Base-by-base conservation (phyloP, 208 protist genomes). In the Acanthamoeba castellanii region DNA sequence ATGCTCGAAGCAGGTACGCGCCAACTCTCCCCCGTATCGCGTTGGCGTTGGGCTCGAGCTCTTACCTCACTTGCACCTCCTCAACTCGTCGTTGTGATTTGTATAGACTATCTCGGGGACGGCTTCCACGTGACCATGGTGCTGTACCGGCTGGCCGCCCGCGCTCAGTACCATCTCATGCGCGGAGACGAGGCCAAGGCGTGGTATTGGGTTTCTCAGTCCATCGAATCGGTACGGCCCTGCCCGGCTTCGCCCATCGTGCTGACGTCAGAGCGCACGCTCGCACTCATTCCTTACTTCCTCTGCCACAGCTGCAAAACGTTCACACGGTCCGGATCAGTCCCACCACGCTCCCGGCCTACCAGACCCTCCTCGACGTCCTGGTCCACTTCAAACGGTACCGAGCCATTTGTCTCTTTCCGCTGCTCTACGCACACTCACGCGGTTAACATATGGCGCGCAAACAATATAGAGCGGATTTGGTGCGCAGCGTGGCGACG, bases 321-420 rank as follows among this genome's bases (percentile, higher is more conserved):
- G 13, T 11, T 9, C 25, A 84, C 37, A 42, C 42, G 52, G 8
- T 20, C 6, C 42, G 42, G 13, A 32, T 88, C 2, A 64, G 81
- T 30, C 81, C 81, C 11, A 88, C 81, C 13, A 88, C 81, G 25
- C 13, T 88, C 14, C 81, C 81, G 9, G 81, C 81, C 50, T 88
- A 64, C 50, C 81, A 88, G 27, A 64, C 81, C 27, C 50, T 88
- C 50, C 22, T 61, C 30, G 81, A 88, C 30, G n/a, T 88, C 14
- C 47, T 88, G 52, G 50, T 88, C 52, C 81, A 64, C 27, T 88
- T 88, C 81, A 88, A 88, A 50, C 45, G 50, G 81, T 64, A 88
- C 14, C 30, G 66, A 74, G 0, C 30, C 66, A 16, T 30, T 37
- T 25, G 7, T 34, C 11, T 72, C 64, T 30, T 30, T 16, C 27